These are phyloP conservation scores for Pyrenochaeta sp. DNA, from an alignment of 2,329 filamentous ascomycete species.

Conservation along the genomic window DNA sequence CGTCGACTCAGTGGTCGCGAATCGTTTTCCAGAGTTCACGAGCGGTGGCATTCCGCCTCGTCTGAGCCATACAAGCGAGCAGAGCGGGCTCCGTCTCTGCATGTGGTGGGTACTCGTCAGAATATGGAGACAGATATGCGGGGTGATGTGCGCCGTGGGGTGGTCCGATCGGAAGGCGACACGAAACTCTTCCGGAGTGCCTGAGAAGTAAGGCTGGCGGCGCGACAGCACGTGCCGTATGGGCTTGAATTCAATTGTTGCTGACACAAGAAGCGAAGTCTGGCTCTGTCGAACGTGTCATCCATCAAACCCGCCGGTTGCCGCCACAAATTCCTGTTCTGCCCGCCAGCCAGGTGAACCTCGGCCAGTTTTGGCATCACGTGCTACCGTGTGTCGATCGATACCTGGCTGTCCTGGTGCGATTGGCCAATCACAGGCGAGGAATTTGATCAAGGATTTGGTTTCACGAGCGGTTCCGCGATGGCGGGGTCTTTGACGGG, in stretches of 20 bases:
- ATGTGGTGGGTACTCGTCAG: background rate
- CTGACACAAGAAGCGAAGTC: conserved; percentile 3
- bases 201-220: background rate
- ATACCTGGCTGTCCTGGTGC: background rate
- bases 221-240: background rate
- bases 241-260: background rate
- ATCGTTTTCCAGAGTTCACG: background rate
- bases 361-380: conserved; percentile 13
- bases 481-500: conserved; percentile 18
- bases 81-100: background rate
- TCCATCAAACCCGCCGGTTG: conserved; percentile 4
- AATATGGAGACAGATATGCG: background rate
- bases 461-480: conserved; percentile 22
- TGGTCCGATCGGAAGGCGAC: background rate
- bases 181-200: background rate
- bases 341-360: conserved; percentile 5
- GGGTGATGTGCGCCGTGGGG: conserved; percentile 10
- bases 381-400: conserved; percentile 22
- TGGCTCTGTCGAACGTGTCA: conserved; percentile 1
- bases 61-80: background rate
- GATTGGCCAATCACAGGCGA: conserved; percentile 16
- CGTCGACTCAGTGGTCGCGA: conserved; percentile 1
- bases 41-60: background rate
- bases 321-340: conserved; percentile 11
- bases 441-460: conserved; percentile 5